phyloP scores from a whole-genome alignment of 768 basidiomycete genomes.

The Agrocybe pediades region DNA sequence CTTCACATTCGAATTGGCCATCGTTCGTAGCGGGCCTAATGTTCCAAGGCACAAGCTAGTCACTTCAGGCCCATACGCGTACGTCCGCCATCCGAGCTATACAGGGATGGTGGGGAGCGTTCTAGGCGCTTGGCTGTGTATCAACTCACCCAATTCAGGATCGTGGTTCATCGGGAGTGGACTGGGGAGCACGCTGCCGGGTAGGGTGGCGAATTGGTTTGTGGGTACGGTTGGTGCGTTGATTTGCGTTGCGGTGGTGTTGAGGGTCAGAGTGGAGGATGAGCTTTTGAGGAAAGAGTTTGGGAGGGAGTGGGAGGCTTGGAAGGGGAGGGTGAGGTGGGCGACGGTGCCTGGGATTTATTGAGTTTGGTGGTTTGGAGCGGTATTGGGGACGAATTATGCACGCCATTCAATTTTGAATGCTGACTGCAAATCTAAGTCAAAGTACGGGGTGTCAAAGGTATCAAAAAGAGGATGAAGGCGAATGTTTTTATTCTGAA shows the following conservation, averaged over 20 bases:
- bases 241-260: not conserved
- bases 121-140: slow-evolving; percentile 1
- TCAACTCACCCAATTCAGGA: not conserved
- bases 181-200: not conserved
- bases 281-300: slow-evolving; percentile 6
- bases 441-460: too few relatives aligned
- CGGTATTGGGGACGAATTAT: too few relatives aligned
- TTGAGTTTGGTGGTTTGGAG: too few relatives aligned
- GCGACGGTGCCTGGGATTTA: slow-evolving; percentile 11
- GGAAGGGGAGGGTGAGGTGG: slow-evolving; percentile 9
- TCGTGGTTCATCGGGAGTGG: slow-evolving; percentile 9
- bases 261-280: slow-evolving; percentile 3
- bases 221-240: not conserved
- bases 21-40: slow-evolving; percentile 17
- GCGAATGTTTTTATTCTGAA: too few relatives aligned
- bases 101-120: slow-evolving; percentile 3
- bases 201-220: not conserved
- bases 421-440: too few relatives aligned
- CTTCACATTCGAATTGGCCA: slow-evolving; percentile 42
- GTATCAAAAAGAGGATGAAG: too few relatives aligned
- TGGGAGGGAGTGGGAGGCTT: slow-evolving; percentile 9
- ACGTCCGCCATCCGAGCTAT: slow-evolving; percentile 37
- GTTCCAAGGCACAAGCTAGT: slow-evolving; percentile 30
- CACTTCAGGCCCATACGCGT: slow-evolving; percentile 30
- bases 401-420: too few relatives aligned